phyloP scores from a whole-genome alignment of 75 land plant species.

The Adiantum capillusveneris region DNA sequence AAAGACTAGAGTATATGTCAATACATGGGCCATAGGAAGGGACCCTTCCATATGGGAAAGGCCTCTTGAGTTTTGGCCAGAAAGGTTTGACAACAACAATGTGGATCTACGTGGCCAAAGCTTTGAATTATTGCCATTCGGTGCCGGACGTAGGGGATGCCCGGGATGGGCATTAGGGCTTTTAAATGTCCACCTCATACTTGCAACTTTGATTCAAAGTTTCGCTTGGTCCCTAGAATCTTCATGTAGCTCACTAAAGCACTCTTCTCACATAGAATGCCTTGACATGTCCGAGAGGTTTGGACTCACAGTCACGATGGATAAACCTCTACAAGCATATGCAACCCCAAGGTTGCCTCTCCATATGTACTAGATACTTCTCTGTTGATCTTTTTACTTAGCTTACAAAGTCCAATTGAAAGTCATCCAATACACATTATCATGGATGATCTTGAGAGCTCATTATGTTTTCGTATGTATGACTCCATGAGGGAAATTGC shows the following conservation, averaged over 20 bases:
- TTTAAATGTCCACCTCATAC: constrained; percentile 46
- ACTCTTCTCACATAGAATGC: constrained; percentile 21
- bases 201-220: constrained; percentile 59
- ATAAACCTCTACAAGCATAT: constrained; percentile 41
- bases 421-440: no score
- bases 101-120: constrained; percentile 72
- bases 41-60: constrained; percentile 7
- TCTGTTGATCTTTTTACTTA: no score
- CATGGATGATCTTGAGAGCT: no score
- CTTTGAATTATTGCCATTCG: constrained; percentile 64
- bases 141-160: constrained; percentile 72
- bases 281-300: constrained; percentile 61
- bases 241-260: constrained; percentile 7
- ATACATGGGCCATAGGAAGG: constrained; percentile 11
- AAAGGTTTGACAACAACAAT: constrained; percentile 18
- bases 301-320: constrained; percentile 75
- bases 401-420: no score
- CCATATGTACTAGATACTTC: no score
- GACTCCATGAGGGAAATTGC: no score
- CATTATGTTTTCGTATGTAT: no score
- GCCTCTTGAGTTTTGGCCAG: constrained; percentile 11
- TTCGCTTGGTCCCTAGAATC: constrained; percentile 68
- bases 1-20: constrained; percentile 2
- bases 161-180: constrained; percentile 74
- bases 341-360: constrained; percentile 51